Evolutionary conservation across 2,329 filamentous ascomycete species (phyloP), one percentile per base, ranked within the genome.

Genomic region (Fusarium compactum): DNA sequence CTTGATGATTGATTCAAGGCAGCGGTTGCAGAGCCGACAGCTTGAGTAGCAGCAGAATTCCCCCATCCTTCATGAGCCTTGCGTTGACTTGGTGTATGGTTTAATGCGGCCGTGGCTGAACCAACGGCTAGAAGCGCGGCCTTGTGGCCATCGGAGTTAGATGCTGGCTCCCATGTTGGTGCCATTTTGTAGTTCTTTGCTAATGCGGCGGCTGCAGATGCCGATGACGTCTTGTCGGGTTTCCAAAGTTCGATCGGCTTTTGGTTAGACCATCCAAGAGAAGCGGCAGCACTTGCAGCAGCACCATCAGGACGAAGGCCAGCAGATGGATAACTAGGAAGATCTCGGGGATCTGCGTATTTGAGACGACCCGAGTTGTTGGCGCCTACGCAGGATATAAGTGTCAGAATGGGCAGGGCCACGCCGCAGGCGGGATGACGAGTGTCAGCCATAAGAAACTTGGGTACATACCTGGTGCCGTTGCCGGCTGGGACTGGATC

Each of bases 271-370:
- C 93, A 92, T 53, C 93, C 93, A 47, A 95, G 83, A 54, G 86
- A 88, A 43, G 92, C 92, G 57, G 93, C 94, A 58, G 92, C 89
- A 70, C 91, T 88, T 65, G 92, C 93, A 60, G 92, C 93, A 54
- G 85, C 84, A 73, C 82, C 83, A 72, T 86, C 83, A 46, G 83
- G 74, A 57, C 78, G 81, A 62, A 93, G 84, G 40, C 92, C 91
- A 61, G 85, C 78, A 12, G 91, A 90, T 15, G 93, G 92, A 74
- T 86, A 95, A 75, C 91, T 92, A 40, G 93, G 93, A 24, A 96
- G 86, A 73, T 92, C 90, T 76, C 89, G 85, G 45, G 92, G 88
- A 74, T 88, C 86, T 64, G 92, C 92, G 83, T 94, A 92, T 78
- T 90, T 91, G 64, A 94, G 82, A 56, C 82, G 82, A 47, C 83